Percentiles rank a stretch among this genome's conserved stretches.
These are phyloP conservation scores for Coemansia sp. DNA, from an alignment of 192 early-diverging fungal species.

Conservation along the genomic window DNA sequence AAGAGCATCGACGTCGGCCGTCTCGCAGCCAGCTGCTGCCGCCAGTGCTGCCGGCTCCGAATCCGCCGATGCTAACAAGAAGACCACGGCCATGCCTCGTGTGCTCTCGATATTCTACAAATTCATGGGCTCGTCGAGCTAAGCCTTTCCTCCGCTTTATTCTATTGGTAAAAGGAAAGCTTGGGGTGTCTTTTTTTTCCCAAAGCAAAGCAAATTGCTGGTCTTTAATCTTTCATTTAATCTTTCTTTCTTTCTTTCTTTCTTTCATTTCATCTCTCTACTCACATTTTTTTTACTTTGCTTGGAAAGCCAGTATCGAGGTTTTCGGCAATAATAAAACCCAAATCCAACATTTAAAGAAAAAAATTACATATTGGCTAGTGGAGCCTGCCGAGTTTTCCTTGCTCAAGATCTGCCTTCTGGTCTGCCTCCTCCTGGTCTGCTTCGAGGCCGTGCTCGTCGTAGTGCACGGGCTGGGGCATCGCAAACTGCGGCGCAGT, in stretches of 20 bases:
- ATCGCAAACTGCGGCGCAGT: not conserved
- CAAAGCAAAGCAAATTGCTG: too few relatives aligned
- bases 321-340: too few relatives aligned
- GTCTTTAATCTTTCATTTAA: too few relatives aligned
- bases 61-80: conserved; percentile 10
- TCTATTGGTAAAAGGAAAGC: too few relatives aligned
- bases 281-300: too few relatives aligned
- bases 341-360: too few relatives aligned
- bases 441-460: not conserved
- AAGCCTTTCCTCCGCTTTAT: not conserved
- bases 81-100: conserved; percentile 19
- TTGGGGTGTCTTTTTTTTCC: conserved; percentile 1
- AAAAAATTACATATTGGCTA: too few relatives aligned
- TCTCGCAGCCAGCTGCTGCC: not conserved
- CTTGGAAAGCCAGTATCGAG: too few relatives aligned
- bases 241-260: too few relatives aligned
- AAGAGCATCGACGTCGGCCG: conserved; percentile 5
- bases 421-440: too few relatives aligned
- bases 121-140: conserved; percentile 25
- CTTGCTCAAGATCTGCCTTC: not conserved
- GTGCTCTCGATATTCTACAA: conserved; percentile 52
- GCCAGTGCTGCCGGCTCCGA: not conserved
- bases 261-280: too few relatives aligned
- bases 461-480: not conserved
- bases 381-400: not conserved